Conservation (phyloP, 2,329 filamentous ascomycete species). For the Herpotrichia juniperi region DNA sequence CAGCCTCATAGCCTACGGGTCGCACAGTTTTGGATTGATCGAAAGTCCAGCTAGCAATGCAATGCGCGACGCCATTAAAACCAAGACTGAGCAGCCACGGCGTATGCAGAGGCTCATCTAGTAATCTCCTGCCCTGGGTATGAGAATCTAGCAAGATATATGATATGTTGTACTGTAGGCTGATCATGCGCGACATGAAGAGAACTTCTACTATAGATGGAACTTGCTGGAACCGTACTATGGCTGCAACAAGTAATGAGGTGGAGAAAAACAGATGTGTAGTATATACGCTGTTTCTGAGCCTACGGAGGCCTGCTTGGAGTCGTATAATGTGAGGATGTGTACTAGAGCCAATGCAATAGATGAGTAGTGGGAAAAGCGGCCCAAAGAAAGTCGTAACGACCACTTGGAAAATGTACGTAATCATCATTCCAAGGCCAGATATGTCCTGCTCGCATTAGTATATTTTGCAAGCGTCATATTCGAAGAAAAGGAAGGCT, state of each 20-base stretch:
- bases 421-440: neutral
- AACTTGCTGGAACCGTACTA: neutral
- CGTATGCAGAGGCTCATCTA: constrained; percentile 62
- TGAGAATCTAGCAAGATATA: constrained; percentile 43
- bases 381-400: neutral
- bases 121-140: constrained; percentile 55
- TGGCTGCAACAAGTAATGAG: neutral
- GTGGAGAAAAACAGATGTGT: neutral
- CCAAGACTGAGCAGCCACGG: constrained; percentile 40
- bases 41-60: constrained; percentile 74
- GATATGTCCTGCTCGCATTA: neutral
- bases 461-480: neutral
- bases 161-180: neutral
- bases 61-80: constrained; percentile 67
- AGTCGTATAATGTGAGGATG: neutral
- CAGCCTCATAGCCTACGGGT: constrained; percentile 70
- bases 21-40: constrained; percentile 58
- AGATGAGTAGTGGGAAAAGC: neutral
- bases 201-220: neutral
- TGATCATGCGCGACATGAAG: neutral
- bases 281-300: neutral
- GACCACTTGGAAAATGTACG: neutral
- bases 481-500: neutral
- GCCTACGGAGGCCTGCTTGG: neutral
- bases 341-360: neutral